A percentile compares a stretch with the other conserved stretches of the same genome.
These are phyloP conservation scores for Hypericum perforatum DNA, from an alignment of 345 rosid species.

Conservation along the genomic window DNA sequence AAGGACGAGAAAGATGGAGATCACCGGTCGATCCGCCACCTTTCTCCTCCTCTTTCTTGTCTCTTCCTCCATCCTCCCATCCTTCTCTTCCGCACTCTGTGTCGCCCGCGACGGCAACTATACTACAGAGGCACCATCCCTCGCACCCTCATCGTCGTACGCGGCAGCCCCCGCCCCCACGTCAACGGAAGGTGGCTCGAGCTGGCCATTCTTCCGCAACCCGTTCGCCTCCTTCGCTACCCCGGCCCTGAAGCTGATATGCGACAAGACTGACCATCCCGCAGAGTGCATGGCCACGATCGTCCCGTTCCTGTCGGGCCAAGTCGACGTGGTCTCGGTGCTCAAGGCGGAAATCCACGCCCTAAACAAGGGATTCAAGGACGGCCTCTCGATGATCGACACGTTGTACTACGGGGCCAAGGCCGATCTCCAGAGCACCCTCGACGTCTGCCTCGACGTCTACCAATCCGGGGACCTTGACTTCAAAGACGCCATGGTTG, in stretches of 20 bases:
- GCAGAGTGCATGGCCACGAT: constrained; percentile 5
- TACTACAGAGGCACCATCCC: not conserved
- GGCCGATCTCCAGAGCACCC: not conserved
- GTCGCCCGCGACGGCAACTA: not conserved
- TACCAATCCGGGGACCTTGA: constrained; percentile 6
- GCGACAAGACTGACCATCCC: constrained; percentile 1
- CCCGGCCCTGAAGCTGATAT: constrained; percentile 4
- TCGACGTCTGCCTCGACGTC: constrained; percentile 10
- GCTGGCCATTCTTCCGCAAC: not conserved
- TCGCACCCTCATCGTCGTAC: not conserved
- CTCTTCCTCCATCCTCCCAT: not conserved
- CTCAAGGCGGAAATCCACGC: constrained; percentile 13
- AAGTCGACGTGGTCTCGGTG: constrained; percentile 2
- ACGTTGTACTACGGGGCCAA: not conserved
- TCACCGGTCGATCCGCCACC: too few relatives aligned
- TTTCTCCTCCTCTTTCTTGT: not conserved
- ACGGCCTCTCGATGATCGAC: not conserved
- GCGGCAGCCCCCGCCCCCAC: not conserved
- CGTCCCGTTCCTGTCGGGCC: not conserved
- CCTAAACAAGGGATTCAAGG: not conserved
- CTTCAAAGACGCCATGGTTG: constrained; percentile 1
- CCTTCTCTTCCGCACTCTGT: not conserved
- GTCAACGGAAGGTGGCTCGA: too few relatives aligned
- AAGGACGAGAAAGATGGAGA: too few relatives aligned
- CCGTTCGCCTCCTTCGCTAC: not conserved